Evolutionary conservation across 257 asterid species (phyloP), one percentile per base, ranked within the genome.

Genomic region (Nicotiana tabacum): DNA sequence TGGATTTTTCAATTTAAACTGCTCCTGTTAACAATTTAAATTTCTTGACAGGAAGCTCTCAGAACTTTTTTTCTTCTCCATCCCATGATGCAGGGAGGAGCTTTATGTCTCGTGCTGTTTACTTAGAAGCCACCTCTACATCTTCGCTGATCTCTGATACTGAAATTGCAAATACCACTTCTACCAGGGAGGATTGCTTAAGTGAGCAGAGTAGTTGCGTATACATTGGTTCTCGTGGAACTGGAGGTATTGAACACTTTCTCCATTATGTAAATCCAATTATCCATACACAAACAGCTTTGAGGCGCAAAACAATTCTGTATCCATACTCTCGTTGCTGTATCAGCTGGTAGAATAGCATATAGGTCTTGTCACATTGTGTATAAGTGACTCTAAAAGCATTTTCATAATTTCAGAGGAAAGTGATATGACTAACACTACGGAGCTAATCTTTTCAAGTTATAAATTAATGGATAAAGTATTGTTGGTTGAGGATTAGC

Each of bases 171-270:
- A 90, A 90, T 84, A 64, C 81, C 85, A 82, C 82, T 78, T 80
- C 91, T 85, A 90, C 82, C 78, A 83, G 86, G 80, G 82, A 39
- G 58, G 56, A 80, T 83, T n/a, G 66, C 86, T 82, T 77, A 82
- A 77, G 64, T 76, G 46, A 53, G 46, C 87, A 51, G 70, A 83
- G 85, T 84, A 92, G 91, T 84, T 86, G 95, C 91, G 85, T 96
- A 85, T 90, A 88, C 85, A 88, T 94, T 85, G 97, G 95, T 82
- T 92, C 94, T 67, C 91, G 86, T 85, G 97, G 92, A 84, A 92
- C 84, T 90, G 93, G 92, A 92, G 98, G 98, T 91, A 91, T 77
- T 70, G 56, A 27, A 35, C 57, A 69, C 6, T 27, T 81, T 16
- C 55, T 66, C n/a, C 29, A 24, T 70, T 0, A 6, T 48, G 46